These are phyloP conservation scores for Cladosporium sphaerospermum DNA, from an alignment of 2,329 filamentous ascomycete species.

Conservation along the genomic window DNA sequence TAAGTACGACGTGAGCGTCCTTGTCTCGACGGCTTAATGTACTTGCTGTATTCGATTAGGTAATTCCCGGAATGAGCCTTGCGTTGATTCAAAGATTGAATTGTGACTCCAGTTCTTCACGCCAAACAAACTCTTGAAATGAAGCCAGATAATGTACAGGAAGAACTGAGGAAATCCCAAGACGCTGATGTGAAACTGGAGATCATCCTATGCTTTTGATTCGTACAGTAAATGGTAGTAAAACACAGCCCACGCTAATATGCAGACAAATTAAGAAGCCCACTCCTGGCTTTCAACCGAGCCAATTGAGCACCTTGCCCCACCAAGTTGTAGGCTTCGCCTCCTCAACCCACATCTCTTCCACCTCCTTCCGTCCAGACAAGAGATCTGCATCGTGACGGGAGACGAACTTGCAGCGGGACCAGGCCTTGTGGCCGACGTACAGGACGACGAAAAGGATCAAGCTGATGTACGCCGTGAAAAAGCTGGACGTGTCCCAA, in stretches of 20 bases:
- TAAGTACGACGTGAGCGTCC: too few species aligned
- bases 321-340: constrained; percentile 25
- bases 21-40: too few species aligned
- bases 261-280: neutral
- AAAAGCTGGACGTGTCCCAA: constrained; percentile 64
- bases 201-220: neutral
- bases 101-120: too few species aligned
- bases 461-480: constrained; percentile 70
- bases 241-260: neutral
- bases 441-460: constrained; percentile 64
- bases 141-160: too few species aligned
- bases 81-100: too few species aligned
- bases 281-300: neutral
- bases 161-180: too few species aligned
- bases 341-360: constrained; percentile 30
- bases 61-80: too few species aligned
- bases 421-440: constrained; percentile 63
- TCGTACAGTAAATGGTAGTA: neutral
- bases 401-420: constrained; percentile 37
- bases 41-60: too few species aligned
- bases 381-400: constrained; percentile 38
- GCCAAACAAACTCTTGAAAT: too few species aligned
- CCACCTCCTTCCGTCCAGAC: constrained; percentile 34
- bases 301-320: constrained; percentile 25
- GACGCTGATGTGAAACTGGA: neutral